Conservation (phyloP, 1,139 yeast species). For the Taphrina sp. region DNA sequence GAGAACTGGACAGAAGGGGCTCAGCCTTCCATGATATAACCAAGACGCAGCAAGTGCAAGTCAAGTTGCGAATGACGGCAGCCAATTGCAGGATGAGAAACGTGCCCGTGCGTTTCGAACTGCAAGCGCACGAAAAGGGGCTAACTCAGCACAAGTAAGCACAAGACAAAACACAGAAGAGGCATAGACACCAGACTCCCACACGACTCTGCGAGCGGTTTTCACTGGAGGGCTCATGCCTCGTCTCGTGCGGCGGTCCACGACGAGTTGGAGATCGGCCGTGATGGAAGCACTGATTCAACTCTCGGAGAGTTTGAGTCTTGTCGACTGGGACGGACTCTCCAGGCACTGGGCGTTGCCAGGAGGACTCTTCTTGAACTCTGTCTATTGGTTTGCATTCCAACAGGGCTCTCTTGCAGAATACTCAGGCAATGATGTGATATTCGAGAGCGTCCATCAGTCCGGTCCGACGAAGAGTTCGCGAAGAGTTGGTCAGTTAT, state of each 20-base stretch:
- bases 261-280: not conserved
- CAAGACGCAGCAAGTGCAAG: too few species aligned
- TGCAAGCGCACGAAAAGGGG: too few species aligned
- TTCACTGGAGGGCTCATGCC: too few species aligned
- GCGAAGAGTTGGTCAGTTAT: not conserved
- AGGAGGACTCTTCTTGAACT: constrained; percentile 6
- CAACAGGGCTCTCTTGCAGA: not conserved
- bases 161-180: too few species aligned
- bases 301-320: constrained; percentile 12
- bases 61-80: too few species aligned
- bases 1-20: too few species aligned
- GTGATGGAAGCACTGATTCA: constrained; percentile 7
- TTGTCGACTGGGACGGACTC: constrained; percentile 13
- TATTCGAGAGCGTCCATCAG: constrained; percentile 2
- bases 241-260: constrained; percentile 5
- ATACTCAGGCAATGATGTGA: not conserved
- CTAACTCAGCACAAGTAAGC: too few species aligned
- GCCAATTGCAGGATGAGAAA: too few species aligned
- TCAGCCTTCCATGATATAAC: too few species aligned
- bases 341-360: constrained; percentile 15
- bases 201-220: too few species aligned
- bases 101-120: too few species aligned
- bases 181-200: too few species aligned
- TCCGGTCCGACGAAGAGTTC: not conserved
- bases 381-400: constrained; percentile 16